Evolutionary conservation across 139 green algal genomes (phyloP), one percentile per base, ranked within the genome.

Genomic region (Nannochloris sp.): DNA sequence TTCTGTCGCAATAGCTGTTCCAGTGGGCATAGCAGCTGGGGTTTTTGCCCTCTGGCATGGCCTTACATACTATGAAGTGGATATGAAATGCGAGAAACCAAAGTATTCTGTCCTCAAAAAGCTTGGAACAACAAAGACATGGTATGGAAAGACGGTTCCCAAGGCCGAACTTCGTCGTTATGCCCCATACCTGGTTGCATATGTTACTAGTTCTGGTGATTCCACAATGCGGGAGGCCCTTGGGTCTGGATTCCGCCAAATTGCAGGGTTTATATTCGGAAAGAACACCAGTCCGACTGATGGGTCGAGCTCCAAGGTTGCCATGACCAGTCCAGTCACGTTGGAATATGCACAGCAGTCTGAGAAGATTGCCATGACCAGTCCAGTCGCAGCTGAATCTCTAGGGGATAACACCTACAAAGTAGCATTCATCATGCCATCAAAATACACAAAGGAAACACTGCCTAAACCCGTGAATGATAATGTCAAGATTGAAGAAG

Each of bases 391-490:
- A 1, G 61, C 72, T 1, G 46, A 78, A 46, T 21, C 59, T 34
- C 37, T 37, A n/a, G 40, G 18, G n/a, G 57, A 31, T 60, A 62
- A 19, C 48, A 21, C 21, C 25, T 55, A 62, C 15, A 70, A 62
- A n/a, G 73, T 88, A 10, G 75, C 70, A 1, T 88, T 88, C 60
- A 72, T 84, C 18, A 88, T 88, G 81, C 81, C 81, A 15, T 70
- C 23, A 48, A 75, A 82, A 58, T 88, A 86, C 68, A 78, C 64
- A 5, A 61, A 56, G 50, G 72, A 78, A 5, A 79, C 71, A 5
- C 68, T 89, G 36, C 82, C 82, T 3, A 67, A 69, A 59, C 81
- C 81, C 14, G 66, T 80, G 19, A 81, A 88, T 60, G 27, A 65
- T 6, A 75, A 75, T 40, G 55, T 79, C 10, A 34, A 59, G 2